Evolutionary conservation across 306 rosid genomes (phyloP).

Genomic region (Trifolium pratense): DNA sequence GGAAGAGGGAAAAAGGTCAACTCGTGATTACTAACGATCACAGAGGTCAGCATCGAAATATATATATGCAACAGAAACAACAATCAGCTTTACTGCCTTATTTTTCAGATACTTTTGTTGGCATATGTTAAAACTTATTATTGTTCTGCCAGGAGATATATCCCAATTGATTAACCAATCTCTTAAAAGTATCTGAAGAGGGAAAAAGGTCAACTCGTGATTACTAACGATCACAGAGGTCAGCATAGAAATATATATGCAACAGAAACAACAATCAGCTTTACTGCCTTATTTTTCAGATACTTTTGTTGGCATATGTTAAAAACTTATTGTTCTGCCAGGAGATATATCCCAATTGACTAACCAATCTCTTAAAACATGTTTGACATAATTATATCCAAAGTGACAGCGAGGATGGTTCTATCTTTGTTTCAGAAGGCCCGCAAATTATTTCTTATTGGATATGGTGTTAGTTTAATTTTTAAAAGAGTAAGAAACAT

Average conservation of each 20-base stretch:
- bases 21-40: constrained; percentile 26
- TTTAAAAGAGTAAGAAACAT: constrained; percentile 34
- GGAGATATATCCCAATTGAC: not conserved
- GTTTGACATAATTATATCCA: constrained; percentile 29
- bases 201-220: constrained; percentile 22
- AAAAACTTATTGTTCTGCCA: too few relatives aligned
- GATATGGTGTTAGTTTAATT: constrained; percentile 9
- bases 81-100: constrained; percentile 33
- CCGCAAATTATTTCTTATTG: constrained; percentile 12
- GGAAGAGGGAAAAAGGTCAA: constrained; percentile 23
- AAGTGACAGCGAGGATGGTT: constrained; percentile 14
- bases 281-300: too few relatives aligned
- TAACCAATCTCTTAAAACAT: constrained; percentile 28
- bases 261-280: constrained; percentile 25
- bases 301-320: too few relatives aligned
- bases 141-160: not conserved
- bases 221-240: constrained; percentile 23
- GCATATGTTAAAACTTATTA: constrained; percentile 12
- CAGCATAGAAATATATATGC: not conserved
- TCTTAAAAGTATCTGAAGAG: constrained; percentile 15
- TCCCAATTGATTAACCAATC: constrained; percentile 24
- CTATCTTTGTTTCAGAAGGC: constrained; percentile 27
- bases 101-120: constrained; percentile 14
- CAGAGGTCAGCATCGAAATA: not conserved
- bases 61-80: constrained; percentile 24